Base-by-base conservation (phyloP, 164 flowering plant genomes). In the Dillenia suffruticosa region DNA sequence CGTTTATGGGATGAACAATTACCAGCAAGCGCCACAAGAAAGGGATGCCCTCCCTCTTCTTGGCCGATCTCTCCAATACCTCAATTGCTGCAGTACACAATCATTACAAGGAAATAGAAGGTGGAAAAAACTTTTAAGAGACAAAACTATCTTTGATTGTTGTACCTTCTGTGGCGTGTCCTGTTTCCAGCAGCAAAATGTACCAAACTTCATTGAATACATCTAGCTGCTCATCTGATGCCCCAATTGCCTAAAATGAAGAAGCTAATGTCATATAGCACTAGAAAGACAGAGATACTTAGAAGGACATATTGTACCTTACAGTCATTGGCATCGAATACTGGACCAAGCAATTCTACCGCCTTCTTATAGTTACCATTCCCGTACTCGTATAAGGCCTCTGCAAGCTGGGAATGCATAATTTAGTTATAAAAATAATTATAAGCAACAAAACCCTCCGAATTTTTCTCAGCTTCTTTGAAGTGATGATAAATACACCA, bases 11-110 rank as follows among this genome's bases (percentile, higher is more conserved):
- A 32, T 32, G 40, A 32, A 32, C 40, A 32, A 32, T 32, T 83
- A 93, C 98, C 97, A 89, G 78, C 52, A 94, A 69, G 59, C 78
- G 84, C 92, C 96, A 87, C 70, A 89, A 55, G 75, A 84, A 94
- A 49, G 95, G 97, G 19, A 74, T 67, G 9, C 85, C 91, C 66
- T 75, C 85, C 53, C 87, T 77, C 40, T 69, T 77, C 68, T 82
- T 73, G 43, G 87, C 61, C 65, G 70, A 76, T 66, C 74, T 88
- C 72, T 86, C 82, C 57, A 89, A 67, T 43, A 71, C 84, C 65
- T 89, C 78, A 51, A 82, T 84, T 53, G 88, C 97, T 94, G 75
- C 57, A 54, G 44, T 62, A 65, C 24, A 57, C 63, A 63, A 54
- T n/a, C 10, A 61, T 5, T 12, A 14, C 48, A 65, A 54, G 62